Evolutionary conservation across 768 basidiomycete species (phyloP).

Genomic region (Cystobasidium tubakii): DNA sequence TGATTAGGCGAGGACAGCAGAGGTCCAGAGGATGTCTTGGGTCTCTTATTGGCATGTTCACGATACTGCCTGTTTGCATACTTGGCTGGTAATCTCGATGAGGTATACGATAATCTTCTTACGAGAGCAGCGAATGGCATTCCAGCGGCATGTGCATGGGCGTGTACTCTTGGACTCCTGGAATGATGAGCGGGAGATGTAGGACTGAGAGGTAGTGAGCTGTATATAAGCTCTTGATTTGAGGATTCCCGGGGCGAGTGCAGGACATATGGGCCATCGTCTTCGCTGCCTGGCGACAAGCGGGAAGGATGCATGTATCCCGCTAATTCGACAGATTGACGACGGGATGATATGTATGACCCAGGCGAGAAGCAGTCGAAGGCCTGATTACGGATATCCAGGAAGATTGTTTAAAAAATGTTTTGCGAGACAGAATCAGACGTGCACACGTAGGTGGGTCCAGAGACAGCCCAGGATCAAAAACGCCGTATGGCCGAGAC

Average conservation of each 20-base stretch:
- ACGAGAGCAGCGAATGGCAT: conserved; percentile 1
- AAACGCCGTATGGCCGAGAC: background rate
- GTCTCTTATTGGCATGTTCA: background rate
- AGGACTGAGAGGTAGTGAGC: background rate
- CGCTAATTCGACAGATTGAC: background rate
- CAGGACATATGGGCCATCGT: no score
- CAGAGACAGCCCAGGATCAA: background rate
- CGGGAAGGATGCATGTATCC: background rate
- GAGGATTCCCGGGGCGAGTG: background rate
- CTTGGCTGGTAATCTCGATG: background rate
- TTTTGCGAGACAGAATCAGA: background rate
- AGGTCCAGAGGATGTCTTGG: conserved; percentile 1
- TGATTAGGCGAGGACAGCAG: background rate
- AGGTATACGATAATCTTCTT: conserved; percentile 2
- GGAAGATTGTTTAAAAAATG: no score
- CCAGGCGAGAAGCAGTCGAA: conserved; percentile 4
- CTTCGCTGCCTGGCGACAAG: no score
- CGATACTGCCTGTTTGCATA: background rate
- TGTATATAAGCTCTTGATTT: background rate
- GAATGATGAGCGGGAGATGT: background rate
- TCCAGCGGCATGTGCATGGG: background rate
- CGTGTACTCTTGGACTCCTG: background rate
- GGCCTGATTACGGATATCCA: background rate
- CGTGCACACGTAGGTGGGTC: background rate
- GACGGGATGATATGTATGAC: background rate